phyloP scores from a whole-genome alignment of 257 asterid genomes.

The Asclepias syriaca region DNA sequence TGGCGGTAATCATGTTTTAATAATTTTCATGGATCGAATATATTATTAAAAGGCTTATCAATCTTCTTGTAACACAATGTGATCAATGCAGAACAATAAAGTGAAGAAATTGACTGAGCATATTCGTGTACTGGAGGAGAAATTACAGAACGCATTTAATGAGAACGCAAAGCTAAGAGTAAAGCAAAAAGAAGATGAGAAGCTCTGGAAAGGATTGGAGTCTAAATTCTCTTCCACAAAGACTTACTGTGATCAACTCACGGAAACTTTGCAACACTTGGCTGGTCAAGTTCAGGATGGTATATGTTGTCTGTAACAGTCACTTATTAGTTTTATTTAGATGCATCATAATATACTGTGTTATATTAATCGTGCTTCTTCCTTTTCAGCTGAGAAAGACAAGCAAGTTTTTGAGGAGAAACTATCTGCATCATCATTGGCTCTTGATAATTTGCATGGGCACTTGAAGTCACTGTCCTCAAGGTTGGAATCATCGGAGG shows the following conservation, averaged over 20 bases:
- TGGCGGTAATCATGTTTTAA: slow-evolving; percentile 50
- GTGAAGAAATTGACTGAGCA: slow-evolving; percentile 73
- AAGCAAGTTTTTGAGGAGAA: slow-evolving; percentile 65
- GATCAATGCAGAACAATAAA: slow-evolving; percentile 66
- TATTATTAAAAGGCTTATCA: not conserved
- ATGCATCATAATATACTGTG: slow-evolving; percentile 5
- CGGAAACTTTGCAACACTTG: slow-evolving; percentile 67
- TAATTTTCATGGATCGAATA: not conserved
- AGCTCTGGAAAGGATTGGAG: slow-evolving; percentile 92
- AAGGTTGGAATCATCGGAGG: slow-evolving; percentile 69
- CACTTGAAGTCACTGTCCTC: slow-evolving; percentile 54
- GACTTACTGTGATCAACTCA: slow-evolving; percentile 71
- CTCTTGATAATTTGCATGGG: slow-evolving; percentile 64
- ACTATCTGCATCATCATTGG: slow-evolving; percentile 63
- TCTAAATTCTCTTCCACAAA: slow-evolving; percentile 78
- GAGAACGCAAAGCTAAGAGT: slow-evolving; percentile 83
- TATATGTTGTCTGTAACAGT: slow-evolving; percentile 21
- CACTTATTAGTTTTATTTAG: slow-evolving; percentile 6
- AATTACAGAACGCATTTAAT: slow-evolving; percentile 74
- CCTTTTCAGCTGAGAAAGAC: slow-evolving; percentile 77
- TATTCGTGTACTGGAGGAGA: slow-evolving; percentile 65
- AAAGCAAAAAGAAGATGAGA: slow-evolving; percentile 90
- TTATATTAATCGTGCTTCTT: slow-evolving; percentile 22
- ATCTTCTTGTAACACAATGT: not conserved
- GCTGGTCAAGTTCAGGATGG: slow-evolving; percentile 80